Evolutionary conservation across 805 yeast species (phyloP), one percentile per base, ranked within the genome.

Genomic region (Zygoascus flipseniorum): DNA sequence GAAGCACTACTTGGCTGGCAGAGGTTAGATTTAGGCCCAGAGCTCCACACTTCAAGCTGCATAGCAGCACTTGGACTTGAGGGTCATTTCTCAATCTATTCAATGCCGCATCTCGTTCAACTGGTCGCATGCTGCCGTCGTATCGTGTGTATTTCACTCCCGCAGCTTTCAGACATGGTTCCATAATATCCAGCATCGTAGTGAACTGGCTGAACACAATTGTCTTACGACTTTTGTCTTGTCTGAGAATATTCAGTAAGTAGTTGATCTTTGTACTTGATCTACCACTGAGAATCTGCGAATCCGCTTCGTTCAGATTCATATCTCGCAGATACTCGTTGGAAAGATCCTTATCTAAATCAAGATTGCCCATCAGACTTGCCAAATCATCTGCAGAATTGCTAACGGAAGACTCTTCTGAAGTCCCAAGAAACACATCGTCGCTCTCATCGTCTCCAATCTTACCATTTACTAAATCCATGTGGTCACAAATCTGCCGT

Each of bases 171-270:
- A 76, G 60, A 43, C 60, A 56, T 0, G 65, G 65, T 19, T 56
- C 69, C 5, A 73, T 20, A 14, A 66, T 48, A 5, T 62, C 61
- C 32, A 76, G 63, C 63, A 73, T 60, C 8, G 66, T 56, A 35
- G 72, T 68, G 54, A 74, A 76, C 51, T 72, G 74, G 8, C 80
- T 76, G 56, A 76, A 76, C 1, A 76, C 62, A 48, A 76, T 76
- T 2, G 78, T 74, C 55, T 75, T 74, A 23, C 77, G 68, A 13
- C 43, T 48, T 13, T 63, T 61, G 19, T 72, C 72, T 20, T 60
- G 52, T 26, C 56, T 52, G 47, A 77, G 58, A 5, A 76, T 65
- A 43, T 62, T 57, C 23, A 73, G 47, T 5, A 76, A 52, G 31
- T 63, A 62, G 32, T 57, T 55, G 8, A 71, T 66, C 53, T 77